Evolutionary conservation across 192 early-diverging fungal genomes (phyloP).

Genomic region (Gorgonomyces haynaldii): DNA sequence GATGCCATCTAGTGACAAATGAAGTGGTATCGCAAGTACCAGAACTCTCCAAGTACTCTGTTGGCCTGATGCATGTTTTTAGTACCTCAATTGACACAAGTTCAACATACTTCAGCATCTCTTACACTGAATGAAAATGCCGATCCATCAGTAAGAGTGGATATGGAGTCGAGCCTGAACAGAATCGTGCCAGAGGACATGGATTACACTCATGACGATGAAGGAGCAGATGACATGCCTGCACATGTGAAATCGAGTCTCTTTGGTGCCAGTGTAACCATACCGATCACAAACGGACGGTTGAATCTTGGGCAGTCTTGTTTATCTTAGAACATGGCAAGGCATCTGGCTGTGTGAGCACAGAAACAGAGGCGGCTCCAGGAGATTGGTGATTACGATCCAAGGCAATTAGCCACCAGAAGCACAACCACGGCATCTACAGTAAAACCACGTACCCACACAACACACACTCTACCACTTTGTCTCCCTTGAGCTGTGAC

Average conservation of each 20-base stretch:
- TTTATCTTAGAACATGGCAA: constrained; percentile 17
- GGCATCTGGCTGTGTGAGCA: constrained; percentile 31
- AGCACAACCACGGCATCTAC: constrained; percentile 35
- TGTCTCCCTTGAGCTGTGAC: constrained; percentile 78
- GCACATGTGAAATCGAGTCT: constrained; percentile 78
- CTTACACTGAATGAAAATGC: constrained; percentile 82
- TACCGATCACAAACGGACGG: constrained; percentile 70
- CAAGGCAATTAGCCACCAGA: constrained; percentile 22
- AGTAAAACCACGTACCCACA: constrained; percentile 60
- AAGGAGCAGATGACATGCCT: constrained; percentile 87
- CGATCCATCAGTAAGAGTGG: constrained; percentile 56
- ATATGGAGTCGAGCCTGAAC: constrained; percentile 82
- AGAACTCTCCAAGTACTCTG: constrained; percentile 49
- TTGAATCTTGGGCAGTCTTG: constrained; percentile 51
- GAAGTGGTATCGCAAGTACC: constrained; percentile 51
- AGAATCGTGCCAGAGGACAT: constrained; percentile 68
- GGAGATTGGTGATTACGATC: constrained; percentile 20
- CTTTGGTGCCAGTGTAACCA: constrained; percentile 71
- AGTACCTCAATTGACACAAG: neutral
- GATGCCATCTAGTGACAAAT: constrained; percentile 64
- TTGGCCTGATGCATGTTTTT: constrained; percentile 67
- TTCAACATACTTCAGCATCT: constrained; percentile 86
- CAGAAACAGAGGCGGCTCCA: constrained; percentile 13
- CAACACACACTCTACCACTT: constrained; percentile 83
- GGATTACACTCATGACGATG: constrained; percentile 60